Conservation (phyloP, 2,329 filamentous ascomycete species). For the Dichotomopilus funicola region DNA sequence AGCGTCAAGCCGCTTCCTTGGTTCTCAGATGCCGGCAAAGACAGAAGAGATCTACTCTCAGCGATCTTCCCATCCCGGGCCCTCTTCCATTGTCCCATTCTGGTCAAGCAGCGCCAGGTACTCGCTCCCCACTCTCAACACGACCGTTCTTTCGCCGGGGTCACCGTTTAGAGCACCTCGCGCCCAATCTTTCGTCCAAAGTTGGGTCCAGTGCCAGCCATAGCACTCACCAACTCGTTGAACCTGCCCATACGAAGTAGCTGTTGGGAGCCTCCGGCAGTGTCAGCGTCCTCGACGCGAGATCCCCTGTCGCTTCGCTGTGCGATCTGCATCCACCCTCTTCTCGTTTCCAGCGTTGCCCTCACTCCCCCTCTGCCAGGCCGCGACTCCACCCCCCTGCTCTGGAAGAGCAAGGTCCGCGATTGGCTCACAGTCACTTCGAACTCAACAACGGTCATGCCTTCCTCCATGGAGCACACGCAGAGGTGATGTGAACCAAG, state of each 20-base stretch:
- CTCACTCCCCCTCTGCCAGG: constrained; percentile 15
- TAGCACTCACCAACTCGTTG: too few relatives aligned
- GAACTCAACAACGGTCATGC: constrained; percentile 46
- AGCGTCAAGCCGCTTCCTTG: constrained; percentile 4
- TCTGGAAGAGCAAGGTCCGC: constrained; percentile 5
- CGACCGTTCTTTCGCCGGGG: constrained; percentile 15
- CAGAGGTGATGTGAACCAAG: constrained; percentile 39
- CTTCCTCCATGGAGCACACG: constrained; percentile 42
- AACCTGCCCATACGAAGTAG: too few relatives aligned
- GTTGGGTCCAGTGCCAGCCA: too few relatives aligned
- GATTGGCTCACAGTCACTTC: constrained; percentile 34
- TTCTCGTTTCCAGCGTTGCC: constrained; percentile 5
- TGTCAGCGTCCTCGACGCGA: constrained; percentile 3
- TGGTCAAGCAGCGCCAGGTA: constrained; percentile 1
- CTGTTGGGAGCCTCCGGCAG: constrained; percentile 8
- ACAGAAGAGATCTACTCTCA: constrained; percentile 22
- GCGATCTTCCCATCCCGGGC: constrained; percentile 19
- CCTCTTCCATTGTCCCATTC: constrained; percentile 18
- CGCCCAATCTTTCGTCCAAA: constrained; percentile 9
- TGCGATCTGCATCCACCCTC: constrained; percentile 21
- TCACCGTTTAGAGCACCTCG: constrained; percentile 14
- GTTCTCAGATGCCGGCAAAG: constrained; percentile 22
- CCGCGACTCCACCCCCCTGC: constrained; percentile 15
- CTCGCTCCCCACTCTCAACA: constrained; percentile 15
- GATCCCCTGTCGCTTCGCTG: constrained; percentile 20